Evolutionary conservation across 1,139 yeast species (phyloP).

Genomic region (Sugiyamaella japonica): DNA sequence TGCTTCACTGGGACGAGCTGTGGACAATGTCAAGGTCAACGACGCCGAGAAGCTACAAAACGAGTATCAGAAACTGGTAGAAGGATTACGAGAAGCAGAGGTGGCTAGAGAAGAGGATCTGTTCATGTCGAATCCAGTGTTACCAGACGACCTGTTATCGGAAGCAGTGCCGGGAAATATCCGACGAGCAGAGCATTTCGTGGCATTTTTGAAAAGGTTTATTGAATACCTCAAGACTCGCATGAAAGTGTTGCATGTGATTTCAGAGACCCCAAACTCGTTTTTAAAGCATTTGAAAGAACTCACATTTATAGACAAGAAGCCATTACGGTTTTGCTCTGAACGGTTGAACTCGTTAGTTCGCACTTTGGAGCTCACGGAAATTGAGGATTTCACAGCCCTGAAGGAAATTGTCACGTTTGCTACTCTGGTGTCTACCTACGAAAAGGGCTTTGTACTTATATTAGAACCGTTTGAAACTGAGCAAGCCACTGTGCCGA

Average conservation of each 20-base stretch:
- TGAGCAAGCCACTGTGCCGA: constrained; percentile 96
- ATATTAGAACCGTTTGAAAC: constrained; percentile 96
- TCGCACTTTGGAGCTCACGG: constrained; percentile 80
- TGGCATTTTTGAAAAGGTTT: constrained; percentile 85
- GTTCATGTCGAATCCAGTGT: constrained; percentile 83
- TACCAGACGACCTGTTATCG: constrained; percentile 78
- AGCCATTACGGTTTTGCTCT: constrained; percentile 88
- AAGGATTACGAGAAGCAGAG: constrained; percentile 81
- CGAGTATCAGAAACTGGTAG: constrained; percentile 88
- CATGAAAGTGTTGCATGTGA: constrained; percentile 96
- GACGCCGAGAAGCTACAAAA: constrained; percentile 83
- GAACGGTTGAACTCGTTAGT: constrained; percentile 87
- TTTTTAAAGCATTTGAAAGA: constrained; percentile 91
- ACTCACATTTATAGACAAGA: constrained; percentile 84
- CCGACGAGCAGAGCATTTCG: constrained; percentile 93
- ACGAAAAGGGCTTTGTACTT: constrained; percentile 87
- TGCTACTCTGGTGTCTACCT: constrained; percentile 93
- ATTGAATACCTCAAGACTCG: constrained; percentile 94
- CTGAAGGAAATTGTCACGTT: constrained; percentile 94
- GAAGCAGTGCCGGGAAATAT: constrained; percentile 98
- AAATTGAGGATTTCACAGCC: constrained; percentile 90
- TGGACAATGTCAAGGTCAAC: constrained; percentile 76
- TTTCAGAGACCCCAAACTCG: constrained; percentile 93
- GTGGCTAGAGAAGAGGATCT: constrained; percentile 72
- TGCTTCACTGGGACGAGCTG: constrained; percentile 65